Evolutionary conservation across 352 stramenopile genomes (phyloP).

Genomic region (Pythium dissotocum): DNA sequence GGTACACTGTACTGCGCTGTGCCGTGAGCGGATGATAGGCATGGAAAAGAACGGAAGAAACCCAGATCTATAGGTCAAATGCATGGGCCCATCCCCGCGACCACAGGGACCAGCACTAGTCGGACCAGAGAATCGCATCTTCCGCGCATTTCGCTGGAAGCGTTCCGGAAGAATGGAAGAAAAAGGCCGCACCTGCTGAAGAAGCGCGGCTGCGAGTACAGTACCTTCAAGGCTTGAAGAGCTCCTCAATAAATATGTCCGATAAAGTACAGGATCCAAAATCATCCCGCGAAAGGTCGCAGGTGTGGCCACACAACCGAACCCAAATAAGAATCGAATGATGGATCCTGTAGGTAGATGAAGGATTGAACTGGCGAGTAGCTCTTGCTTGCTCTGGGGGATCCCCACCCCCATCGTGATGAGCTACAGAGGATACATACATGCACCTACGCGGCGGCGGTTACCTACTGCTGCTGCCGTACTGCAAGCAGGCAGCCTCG

Average conservation of each 20-base stretch:
- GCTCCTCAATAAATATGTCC: slow-evolving; percentile 9
- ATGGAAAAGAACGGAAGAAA: slow-evolving; percentile 5
- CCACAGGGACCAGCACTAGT: neutral
- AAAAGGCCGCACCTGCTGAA: neutral
- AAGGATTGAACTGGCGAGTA: neutral
- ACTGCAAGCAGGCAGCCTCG: neutral
- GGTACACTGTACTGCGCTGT: slow-evolving; percentile 1
- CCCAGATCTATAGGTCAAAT: neutral
- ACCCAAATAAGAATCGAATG: neutral
- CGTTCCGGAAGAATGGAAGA: slow-evolving; percentile 10
- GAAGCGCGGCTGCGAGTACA: neutral
- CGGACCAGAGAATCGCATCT: neutral
- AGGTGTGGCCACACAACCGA: neutral
- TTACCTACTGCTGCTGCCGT: neutral
- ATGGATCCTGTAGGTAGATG: neutral
- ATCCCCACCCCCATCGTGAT: slow-evolving; percentile 1
- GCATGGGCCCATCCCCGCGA: neutral
- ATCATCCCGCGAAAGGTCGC: neutral
- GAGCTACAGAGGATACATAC: neutral
- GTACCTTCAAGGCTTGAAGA: neutral
- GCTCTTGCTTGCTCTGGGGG: neutral
- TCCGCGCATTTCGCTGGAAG: neutral
- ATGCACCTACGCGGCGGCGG: slow-evolving; percentile 1
- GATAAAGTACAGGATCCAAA: neutral
- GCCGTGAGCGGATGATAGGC: neutral